A percentile compares a stretch with the other conserved stretches of the same genome.
These are phyloP conservation scores for Vinca minor DNA, from an alignment of 257 asterid species.

Conservation along the genomic window DNA sequence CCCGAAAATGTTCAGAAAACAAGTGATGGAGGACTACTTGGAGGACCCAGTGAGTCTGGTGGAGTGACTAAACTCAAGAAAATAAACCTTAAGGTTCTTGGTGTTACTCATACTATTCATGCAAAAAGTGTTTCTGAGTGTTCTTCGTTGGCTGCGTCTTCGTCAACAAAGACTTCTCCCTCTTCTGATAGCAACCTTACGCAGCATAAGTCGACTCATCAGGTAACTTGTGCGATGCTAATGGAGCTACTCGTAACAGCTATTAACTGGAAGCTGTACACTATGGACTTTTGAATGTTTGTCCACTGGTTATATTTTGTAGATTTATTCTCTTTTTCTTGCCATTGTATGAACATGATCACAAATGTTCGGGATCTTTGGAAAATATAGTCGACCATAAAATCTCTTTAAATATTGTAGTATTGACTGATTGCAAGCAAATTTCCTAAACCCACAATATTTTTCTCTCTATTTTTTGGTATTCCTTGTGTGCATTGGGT, in stretches of 20 bases:
- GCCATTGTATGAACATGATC: not conserved
- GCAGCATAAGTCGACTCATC: slow-evolving; percentile 20
- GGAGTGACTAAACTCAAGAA: slow-evolving; percentile 41
- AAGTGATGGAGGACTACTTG: slow-evolving; percentile 28
- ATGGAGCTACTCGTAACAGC: not conserved
- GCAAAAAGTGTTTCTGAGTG: slow-evolving; percentile 36
- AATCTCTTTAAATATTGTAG: not conserved
- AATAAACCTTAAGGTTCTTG: slow-evolving; percentile 76
- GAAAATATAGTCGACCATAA: not conserved
- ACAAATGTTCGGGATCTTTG: not conserved
- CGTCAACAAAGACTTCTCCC: slow-evolving; percentile 32
- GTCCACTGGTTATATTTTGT: not conserved
- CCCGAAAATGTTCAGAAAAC: slow-evolving; percentile 25
- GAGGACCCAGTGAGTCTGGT: slow-evolving; percentile 20
- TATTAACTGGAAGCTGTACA: not conserved
- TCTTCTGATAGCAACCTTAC: slow-evolving; percentile 27
- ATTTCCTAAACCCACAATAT: not conserved
- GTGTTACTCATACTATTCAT: slow-evolving; percentile 63
- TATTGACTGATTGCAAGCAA: not conserved
- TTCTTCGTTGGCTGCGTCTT: slow-evolving; percentile 46
- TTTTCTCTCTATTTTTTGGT: not conserved
- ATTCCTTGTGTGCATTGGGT: not conserved
- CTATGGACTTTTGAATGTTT: not conserved
- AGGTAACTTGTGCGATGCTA: slow-evolving; percentile 27
- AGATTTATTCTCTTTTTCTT: not conserved